Evolutionary conservation across 495 filamentous ascomycete species (phyloP), one percentile per base, ranked within the genome.

Genomic region (Aspergillus ellipticus): DNA sequence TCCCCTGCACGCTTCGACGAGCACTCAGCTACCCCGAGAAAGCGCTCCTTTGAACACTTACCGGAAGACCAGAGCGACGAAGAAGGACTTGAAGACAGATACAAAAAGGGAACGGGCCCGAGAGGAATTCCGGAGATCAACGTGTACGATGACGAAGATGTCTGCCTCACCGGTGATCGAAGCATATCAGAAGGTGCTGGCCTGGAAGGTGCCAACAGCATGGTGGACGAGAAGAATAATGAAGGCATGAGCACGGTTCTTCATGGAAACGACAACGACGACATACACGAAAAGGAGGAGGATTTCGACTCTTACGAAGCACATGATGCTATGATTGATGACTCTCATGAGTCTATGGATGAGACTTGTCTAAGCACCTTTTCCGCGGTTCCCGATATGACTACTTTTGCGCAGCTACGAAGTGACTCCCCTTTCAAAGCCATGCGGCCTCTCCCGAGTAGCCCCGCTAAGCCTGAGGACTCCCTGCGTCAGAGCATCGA

Each of bases 341-440:
- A 67, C 47, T 61, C 66, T 37, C 63, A 76, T 19, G 74, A 74
- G 42, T 56, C 62, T 17, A 78, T 85, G 55, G 89, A 96, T 62
- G 91, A 95, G 60, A 93, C 89, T 17, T 87, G 86, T 39, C 88
- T 94, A 63, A 95, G 89, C 70, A 82, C 79, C 13, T 96, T 96
- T 70, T 96, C 92, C 3, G 88, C 89, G 0, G 82, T 96, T 41
- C 89, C 90, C 4, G 90, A 94, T 55, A 85, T 94, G 83, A 94
- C 90, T n/a, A 81, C 85, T 59, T 90, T 96, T 63, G 87, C 89
- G 8, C 82, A 84, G 33, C 69, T 91, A 56, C 68, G 67, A n/a
- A 81, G 82, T 53, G 83, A 84, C 20, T 79, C 76, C 11, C 81
- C 83, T 7, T 69, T 74, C 5, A 83, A 82, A 59, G 67, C 61